These are phyloP conservation scores for Aquanectria penicillioides DNA, from an alignment of 2,329 filamentous ascomycete species.

Conservation along the genomic window DNA sequence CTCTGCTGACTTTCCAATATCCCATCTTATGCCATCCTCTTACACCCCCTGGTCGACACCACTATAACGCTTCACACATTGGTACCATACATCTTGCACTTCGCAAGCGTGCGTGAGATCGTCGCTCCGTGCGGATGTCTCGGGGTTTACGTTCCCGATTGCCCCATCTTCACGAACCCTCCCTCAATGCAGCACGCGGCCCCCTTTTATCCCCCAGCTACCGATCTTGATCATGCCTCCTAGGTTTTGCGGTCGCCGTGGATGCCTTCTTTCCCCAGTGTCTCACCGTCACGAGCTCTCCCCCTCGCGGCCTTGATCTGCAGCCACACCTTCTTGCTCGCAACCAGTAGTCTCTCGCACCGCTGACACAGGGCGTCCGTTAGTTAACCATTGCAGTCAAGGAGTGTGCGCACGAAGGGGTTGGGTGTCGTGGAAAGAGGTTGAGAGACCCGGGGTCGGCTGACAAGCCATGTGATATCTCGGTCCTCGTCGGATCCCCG, in stretches of 20 bases:
- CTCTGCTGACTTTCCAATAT: neutral
- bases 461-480: conserved; percentile 42
- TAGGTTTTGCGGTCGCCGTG: conserved; percentile 4
- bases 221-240: conserved; percentile 20
- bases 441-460: conserved; percentile 37
- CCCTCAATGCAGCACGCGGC: conserved; percentile 27
- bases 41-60: conserved; percentile 14
- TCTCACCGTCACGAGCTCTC: conserved; percentile 25
- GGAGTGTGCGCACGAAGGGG: conserved; percentile 25
- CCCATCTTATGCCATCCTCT: conserved; percentile 8
- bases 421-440: conserved; percentile 24
- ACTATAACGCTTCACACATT: neutral
- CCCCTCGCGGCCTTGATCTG: conserved; percentile 9
- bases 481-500: conserved; percentile 14
- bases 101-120: conserved; percentile 9
- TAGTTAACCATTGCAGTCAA: conserved; percentile 26
- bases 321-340: conserved; percentile 28
- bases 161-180: conserved; percentile 15
- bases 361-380: no score
- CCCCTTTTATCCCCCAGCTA: conserved; percentile 13
- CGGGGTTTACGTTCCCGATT: conserved; percentile 19
- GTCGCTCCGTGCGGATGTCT: conserved; percentile 10
- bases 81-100: conserved; percentile 1
- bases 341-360: conserved; percentile 28
- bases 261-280: conserved; percentile 18